phyloP scores from a whole-genome alignment of 495 filamentous ascomycete species.

The Talaromyces wortmannii region DNA sequence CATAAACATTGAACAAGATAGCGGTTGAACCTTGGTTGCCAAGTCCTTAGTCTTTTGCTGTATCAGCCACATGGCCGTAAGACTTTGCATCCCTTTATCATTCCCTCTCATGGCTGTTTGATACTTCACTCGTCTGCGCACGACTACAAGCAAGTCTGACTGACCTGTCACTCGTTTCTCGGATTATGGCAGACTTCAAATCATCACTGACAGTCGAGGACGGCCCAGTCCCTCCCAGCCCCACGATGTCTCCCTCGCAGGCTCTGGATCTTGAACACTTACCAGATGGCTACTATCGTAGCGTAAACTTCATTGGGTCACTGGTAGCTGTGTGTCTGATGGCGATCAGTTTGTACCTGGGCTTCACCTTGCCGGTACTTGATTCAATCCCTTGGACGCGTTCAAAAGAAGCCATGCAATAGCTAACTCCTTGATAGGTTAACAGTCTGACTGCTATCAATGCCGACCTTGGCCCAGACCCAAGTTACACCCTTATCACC shows the following conservation, averaged over 20 bases:
- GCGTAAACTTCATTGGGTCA: slow-evolving; percentile 15
- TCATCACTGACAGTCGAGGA: not conserved
- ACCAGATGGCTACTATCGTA: slow-evolving; percentile 13
- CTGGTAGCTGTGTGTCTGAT: slow-evolving; percentile 13
- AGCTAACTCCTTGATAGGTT: not conserved
- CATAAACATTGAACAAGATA: too few relatives aligned
- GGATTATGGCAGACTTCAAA: too few relatives aligned
- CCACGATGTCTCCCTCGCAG: not conserved
- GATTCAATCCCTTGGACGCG: not conserved
- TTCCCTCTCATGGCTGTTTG: too few relatives aligned
- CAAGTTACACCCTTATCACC: slow-evolving; percentile 27
- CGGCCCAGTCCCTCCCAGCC: not conserved
- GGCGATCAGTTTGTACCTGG: slow-evolving; percentile 16
- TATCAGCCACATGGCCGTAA: too few relatives aligned
- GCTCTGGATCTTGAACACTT: slow-evolving; percentile 27
- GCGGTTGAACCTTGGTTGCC: too few relatives aligned
- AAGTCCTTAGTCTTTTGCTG: too few relatives aligned
- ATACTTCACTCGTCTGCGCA: too few relatives aligned
- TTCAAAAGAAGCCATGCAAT: not conserved
- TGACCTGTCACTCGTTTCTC: too few relatives aligned
- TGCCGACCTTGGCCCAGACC: slow-evolving; percentile 22
- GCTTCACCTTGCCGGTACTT: slow-evolving; percentile 11
- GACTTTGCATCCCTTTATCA: too few relatives aligned
- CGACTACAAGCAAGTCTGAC: too few relatives aligned
- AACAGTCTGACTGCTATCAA: slow-evolving; percentile 15